Evolutionary conservation across 2,329 filamentous ascomycete species (phyloP).

Genomic region (Aspergillus ochraceoroseus): DNA sequence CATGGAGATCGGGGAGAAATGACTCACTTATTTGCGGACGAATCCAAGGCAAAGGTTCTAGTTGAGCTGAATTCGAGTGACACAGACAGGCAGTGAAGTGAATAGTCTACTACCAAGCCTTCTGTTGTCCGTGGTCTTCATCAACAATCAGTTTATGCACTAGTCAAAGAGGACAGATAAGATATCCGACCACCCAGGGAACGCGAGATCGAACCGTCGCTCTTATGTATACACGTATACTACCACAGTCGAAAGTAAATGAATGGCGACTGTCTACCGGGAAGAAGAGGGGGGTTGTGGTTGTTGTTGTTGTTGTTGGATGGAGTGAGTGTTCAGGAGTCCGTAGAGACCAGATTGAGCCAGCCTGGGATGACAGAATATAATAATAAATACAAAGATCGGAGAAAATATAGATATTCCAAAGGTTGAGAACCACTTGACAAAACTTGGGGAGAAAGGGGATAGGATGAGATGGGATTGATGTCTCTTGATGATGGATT

Average conservation of each 20-base stretch:
- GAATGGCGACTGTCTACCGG: no score
- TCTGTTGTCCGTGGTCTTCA: no score
- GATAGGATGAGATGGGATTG: slow-evolving; percentile 17
- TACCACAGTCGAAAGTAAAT: no score
- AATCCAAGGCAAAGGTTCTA: slow-evolving; percentile 13
- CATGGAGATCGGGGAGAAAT: slow-evolving; percentile 3
- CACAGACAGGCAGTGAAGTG: slow-evolving; percentile 5
- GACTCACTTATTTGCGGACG: slow-evolving; percentile 9
- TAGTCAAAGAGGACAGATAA: background rate
- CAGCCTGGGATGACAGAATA: no score
- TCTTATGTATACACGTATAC: no score
- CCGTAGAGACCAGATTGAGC: no score
- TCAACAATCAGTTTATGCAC: slow-evolving; percentile 5
- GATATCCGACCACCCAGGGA: no score
- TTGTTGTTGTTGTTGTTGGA: no score
- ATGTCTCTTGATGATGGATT: slow-evolving; percentile 20
- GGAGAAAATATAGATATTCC: slow-evolving; percentile 12
- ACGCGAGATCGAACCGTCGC: no score
- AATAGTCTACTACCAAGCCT: slow-evolving; percentile 3
- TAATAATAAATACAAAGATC: slow-evolving; percentile 7
- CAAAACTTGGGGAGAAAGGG: slow-evolving; percentile 9
- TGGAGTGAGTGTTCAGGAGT: no score
- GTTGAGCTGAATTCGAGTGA: slow-evolving; percentile 4
- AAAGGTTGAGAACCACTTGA: slow-evolving; percentile 3
- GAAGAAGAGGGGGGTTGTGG: no score